These are phyloP conservation scores for Fusarium longipes DNA, from an alignment of 2,329 filamentous ascomycete genomes.

Conservation along the genomic window DNA sequence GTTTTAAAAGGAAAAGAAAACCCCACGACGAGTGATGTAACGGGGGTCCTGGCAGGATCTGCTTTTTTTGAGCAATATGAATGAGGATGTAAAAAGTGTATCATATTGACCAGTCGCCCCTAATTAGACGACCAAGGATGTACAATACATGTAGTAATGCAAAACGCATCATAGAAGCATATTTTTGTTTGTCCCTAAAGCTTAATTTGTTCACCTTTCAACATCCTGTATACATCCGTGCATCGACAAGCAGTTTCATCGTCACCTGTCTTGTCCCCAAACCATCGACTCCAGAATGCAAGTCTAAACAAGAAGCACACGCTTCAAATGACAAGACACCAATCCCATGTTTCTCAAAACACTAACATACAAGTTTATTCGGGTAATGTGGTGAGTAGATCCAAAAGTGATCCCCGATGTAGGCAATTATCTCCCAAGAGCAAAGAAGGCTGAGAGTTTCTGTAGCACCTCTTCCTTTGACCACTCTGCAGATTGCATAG, in stretches of 20 bases:
- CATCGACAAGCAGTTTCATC: conserved; percentile 38
- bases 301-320: conserved; percentile 46
- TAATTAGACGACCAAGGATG: conserved; percentile 40
- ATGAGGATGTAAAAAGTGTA: conserved; percentile 42
- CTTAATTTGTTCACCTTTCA: conserved; percentile 44
- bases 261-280: conserved; percentile 37
- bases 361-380: conserved; percentile 48
- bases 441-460: conserved; percentile 70
- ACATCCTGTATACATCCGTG: conserved; percentile 42
- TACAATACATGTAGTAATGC: conserved; percentile 49
- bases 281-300: conserved; percentile 48
- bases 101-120: conserved; percentile 43
- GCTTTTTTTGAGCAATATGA: not conserved
- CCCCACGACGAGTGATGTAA: not conserved
- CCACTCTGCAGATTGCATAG: conserved; percentile 71
- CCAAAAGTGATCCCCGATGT: conserved; percentile 26
- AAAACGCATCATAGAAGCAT: conserved; percentile 40
- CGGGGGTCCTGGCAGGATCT: not conserved
- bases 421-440: conserved; percentile 59
- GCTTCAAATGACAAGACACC: conserved; percentile 46
- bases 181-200: conserved; percentile 40
- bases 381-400: conserved; percentile 32
- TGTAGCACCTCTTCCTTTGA: conserved; percentile 74
- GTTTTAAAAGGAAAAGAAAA: conserved; percentile 51
- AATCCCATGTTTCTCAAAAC: conserved; percentile 42